Percentiles rank a stretch among this genome's conserved stretches.
Evolutionary conservation across 176 grass and related monocot genomes (phyloP).

Genomic region (Bothriochloa decipiens): DNA sequence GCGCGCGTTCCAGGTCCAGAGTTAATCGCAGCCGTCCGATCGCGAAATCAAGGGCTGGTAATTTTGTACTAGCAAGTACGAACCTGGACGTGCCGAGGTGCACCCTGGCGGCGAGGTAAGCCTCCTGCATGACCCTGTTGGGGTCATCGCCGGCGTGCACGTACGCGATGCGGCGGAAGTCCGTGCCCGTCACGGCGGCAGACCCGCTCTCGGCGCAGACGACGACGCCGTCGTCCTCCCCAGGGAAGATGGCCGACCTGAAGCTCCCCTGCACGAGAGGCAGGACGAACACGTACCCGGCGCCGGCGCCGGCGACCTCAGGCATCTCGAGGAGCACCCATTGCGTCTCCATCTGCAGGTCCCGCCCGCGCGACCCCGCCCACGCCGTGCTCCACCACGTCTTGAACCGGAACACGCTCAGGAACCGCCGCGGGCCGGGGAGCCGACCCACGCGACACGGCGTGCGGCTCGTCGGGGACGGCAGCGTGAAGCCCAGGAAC

Average conservation of each 20-base stretch:
- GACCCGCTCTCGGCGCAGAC: conserved; percentile 75
- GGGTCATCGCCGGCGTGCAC: conserved; percentile 66
- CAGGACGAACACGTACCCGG: conserved; percentile 53
- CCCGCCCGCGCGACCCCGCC: conserved; percentile 48
- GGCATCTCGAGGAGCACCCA: conserved; percentile 63
- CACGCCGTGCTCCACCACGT: conserved; percentile 81
- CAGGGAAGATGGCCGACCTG: conserved; percentile 61
- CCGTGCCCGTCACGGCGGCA: conserved; percentile 1
- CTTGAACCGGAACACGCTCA: conserved; percentile 89
- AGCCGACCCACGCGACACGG: conserved; percentile 53
- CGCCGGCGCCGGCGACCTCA: conserved; percentile 11
- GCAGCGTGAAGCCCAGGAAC: conserved; percentile 60
- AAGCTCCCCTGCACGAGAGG: conserved; percentile 66
- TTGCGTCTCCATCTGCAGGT: conserved; percentile 79
- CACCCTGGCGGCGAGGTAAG: conserved; percentile 46
- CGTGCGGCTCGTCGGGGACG: conserved; percentile 32
- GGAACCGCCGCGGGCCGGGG: conserved; percentile 39
- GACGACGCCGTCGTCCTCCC: conserved; percentile 45
- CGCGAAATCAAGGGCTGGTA: too few relatives aligned
- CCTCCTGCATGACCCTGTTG: conserved; percentile 47
- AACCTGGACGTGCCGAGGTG: conserved; percentile 59
- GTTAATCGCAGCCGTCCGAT: too few relatives aligned
- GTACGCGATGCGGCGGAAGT: conserved; percentile 54
- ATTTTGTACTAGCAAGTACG: too few relatives aligned
- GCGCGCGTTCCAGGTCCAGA: too few relatives aligned